Evolutionary conservation across 345 rosid species (phyloP).

Genomic region (Gossypium turneri): DNA sequence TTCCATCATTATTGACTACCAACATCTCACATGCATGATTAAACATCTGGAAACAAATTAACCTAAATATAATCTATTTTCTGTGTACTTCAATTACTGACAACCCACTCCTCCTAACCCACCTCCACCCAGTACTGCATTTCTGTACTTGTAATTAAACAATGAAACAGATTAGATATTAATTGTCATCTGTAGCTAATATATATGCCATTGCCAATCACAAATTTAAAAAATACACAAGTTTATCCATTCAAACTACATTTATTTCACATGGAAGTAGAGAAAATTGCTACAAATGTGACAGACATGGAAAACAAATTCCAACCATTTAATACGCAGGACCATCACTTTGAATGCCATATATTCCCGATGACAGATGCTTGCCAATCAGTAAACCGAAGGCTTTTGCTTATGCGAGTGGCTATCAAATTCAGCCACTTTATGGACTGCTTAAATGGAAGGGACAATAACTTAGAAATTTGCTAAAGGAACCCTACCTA

Average conservation of each 20-base stretch:
- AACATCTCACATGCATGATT: background rate
- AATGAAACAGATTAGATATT: no score
- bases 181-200: no score
- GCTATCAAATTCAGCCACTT: background rate
- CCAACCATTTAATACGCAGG: background rate
- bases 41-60: background rate
- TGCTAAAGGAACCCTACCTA: background rate
- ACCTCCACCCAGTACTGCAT: no score
- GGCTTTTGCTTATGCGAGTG: no score
- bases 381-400: background rate
- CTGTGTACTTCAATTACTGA: no score
- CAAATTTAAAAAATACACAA: no score
- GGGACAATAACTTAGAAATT: background rate
- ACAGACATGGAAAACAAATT: background rate
- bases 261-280: no score
- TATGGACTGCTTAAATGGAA: background rate
- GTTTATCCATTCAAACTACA: no score
- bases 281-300: background rate
- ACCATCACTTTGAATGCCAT: background rate
- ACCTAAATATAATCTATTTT: no score
- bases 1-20: background rate
- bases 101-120: no score
- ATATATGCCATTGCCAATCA: no score
- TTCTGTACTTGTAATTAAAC: no score
- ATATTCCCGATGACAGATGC: background rate